These are phyloP conservation scores for Phytophthora gonapodyides DNA, from an alignment of 352 stramenopile genomes.

Conservation along the genomic window DNA sequence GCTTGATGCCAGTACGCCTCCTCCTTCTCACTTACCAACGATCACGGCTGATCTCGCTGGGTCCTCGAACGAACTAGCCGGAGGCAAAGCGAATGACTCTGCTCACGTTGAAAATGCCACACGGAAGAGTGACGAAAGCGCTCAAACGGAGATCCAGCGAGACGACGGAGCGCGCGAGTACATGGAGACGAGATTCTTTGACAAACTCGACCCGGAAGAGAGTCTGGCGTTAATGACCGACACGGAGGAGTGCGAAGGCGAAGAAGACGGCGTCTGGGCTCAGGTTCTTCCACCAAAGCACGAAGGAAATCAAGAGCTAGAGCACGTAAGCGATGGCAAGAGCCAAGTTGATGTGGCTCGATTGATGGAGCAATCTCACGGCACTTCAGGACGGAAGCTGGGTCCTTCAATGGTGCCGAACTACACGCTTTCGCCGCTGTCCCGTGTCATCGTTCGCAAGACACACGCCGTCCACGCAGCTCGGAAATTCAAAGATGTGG, in stretches of 20 bases:
- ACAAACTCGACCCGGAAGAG: slow-evolving; percentile 35
- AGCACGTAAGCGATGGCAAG: too few relatives aligned
- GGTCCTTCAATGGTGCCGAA: slow-evolving; percentile 4
- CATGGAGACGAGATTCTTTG: slow-evolving; percentile 29
- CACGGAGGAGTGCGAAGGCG: slow-evolving; percentile 17
- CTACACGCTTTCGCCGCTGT: slow-evolving; percentile 44
- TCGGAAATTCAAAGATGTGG: slow-evolving; percentile 50
- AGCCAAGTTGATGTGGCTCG: slow-evolving; percentile 5
- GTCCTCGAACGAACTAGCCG: neutral
- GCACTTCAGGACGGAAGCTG: slow-evolving; percentile 4
- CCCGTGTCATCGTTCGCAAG: slow-evolving; percentile 51
- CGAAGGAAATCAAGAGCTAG: slow-evolving; percentile 24
- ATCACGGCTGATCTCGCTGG: slow-evolving; percentile 45
- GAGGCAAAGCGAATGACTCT: neutral
- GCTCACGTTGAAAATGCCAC: slow-evolving; percentile 10
- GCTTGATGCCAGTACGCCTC: slow-evolving; percentile 53
- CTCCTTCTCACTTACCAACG: slow-evolving; percentile 50
- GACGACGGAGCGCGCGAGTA: slow-evolving; percentile 14
- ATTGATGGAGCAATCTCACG: slow-evolving; percentile 6
- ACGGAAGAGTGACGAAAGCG: slow-evolving; percentile 3
- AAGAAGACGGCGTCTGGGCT: slow-evolving; percentile 13
- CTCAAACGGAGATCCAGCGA: slow-evolving; percentile 1
- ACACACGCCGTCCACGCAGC: slow-evolving; percentile 42
- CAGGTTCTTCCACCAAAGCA: slow-evolving; percentile 4
- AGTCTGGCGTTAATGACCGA: slow-evolving; percentile 34